These are phyloP conservation scores for Penicillium dipodomyicola DNA, from an alignment of 495 filamentous ascomycete species.

Conservation along the genomic window DNA sequence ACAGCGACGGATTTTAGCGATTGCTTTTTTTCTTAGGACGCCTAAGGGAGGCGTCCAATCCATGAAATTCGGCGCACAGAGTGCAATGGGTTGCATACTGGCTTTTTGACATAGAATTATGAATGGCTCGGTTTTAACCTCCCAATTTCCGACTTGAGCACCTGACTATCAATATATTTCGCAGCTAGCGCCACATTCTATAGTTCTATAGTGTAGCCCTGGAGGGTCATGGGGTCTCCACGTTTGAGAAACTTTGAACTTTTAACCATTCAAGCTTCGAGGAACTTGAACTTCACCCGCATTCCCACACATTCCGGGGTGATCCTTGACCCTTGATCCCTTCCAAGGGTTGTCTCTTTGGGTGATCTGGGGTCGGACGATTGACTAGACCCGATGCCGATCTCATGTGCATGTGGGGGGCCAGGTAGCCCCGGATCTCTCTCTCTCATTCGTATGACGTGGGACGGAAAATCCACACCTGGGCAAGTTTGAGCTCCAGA, in stretches of 20 bases:
- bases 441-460: slow-evolving; percentile 2
- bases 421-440: not conserved
- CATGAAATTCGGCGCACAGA: not conserved
- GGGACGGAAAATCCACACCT: not conserved
- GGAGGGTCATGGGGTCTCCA: not conserved
- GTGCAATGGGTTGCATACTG: slow-evolving; percentile 2
- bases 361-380: not conserved
- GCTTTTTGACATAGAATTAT: slow-evolving; percentile 6
- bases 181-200: not conserved
- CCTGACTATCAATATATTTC: not conserved
- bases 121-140: not conserved
- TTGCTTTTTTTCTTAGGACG: slow-evolving; percentile 10
- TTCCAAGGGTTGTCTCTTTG: not conserved
- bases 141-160: not conserved
- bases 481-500: not conserved
- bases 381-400: not conserved
- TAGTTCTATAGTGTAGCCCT: not conserved
- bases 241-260: not conserved
- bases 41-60: not conserved
- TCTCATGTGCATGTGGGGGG: not conserved
- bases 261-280: not conserved
- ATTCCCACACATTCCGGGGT: not conserved
- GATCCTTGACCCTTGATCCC: too few species aligned
- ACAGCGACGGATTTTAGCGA: slow-evolving; percentile 19
- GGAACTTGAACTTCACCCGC: not conserved